Evolutionary conservation across 306 rosid species (phyloP).

Genomic region (Carpinus fangiana): DNA sequence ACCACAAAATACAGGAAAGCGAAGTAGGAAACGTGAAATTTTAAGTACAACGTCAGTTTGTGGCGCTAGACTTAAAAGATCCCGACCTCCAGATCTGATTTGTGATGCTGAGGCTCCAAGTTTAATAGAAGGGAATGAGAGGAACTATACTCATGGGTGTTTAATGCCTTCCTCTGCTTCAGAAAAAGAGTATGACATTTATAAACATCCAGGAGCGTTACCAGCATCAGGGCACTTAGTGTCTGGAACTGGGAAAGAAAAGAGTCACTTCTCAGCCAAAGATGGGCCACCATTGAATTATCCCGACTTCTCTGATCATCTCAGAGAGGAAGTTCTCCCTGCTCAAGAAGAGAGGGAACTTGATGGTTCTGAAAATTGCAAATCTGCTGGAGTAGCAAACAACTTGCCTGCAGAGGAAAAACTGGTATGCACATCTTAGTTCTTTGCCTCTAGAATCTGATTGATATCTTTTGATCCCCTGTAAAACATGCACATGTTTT

Average conservation of each 20-base stretch:
- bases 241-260: conserved; percentile 31
- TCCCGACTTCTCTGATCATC: conserved; percentile 35
- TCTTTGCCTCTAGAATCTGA: neutral
- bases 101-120: conserved; percentile 32
- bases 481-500: neutral
- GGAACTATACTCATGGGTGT: conserved; percentile 28
- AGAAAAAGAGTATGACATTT: conserved; percentile 26
- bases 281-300: conserved; percentile 30
- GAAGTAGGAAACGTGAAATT: conserved; percentile 50
- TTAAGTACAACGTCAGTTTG: conserved; percentile 30
- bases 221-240: conserved; percentile 22
- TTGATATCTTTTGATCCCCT: neutral
- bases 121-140: conserved; percentile 30
- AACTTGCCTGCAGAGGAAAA: conserved; percentile 40
- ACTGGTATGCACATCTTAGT: conserved; percentile 43
- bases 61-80: conserved; percentile 35
- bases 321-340: conserved; percentile 26
- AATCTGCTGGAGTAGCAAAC: conserved; percentile 32
- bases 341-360: conserved; percentile 26
- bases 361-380: conserved; percentile 29
- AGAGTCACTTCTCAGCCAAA: conserved; percentile 37
- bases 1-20: conserved; percentile 51
- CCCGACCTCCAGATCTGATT: conserved; percentile 39
- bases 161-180: conserved; percentile 23
- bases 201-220: conserved; percentile 26